A percentile compares a stretch with the other conserved stretches of the same genome.
phyloP scores from a whole-genome alignment of 2,329 filamentous ascomycete species.

The Pseudogymnoascus sp. region DNA sequence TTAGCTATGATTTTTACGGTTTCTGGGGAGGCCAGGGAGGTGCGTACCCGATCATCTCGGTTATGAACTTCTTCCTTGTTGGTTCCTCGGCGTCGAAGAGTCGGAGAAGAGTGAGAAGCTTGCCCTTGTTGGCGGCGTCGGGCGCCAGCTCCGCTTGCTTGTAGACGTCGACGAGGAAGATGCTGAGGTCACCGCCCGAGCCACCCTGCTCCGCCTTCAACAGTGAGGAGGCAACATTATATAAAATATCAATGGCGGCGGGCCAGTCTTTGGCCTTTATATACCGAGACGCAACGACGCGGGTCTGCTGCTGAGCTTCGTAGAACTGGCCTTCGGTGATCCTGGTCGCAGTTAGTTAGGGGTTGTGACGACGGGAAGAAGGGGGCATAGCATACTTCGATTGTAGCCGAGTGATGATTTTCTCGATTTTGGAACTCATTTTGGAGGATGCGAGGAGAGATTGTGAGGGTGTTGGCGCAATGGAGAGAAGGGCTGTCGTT shows the following conservation, averaged over 20 bases:
- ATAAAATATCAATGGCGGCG: conserved; percentile 80
- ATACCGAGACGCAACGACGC: conserved; percentile 89
- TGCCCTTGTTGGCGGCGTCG: conserved; percentile 65
- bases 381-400: conserved; percentile 49
- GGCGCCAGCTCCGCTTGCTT: conserved; percentile 74
- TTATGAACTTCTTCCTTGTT: conserved; percentile 85
- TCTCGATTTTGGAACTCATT: conserved; percentile 53
- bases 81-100: conserved; percentile 79
- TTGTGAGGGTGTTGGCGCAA: neutral
- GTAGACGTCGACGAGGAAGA: conserved; percentile 85
- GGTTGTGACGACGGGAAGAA: conserved; percentile 6
- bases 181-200: conserved; percentile 80
- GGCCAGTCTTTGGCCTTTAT: conserved; percentile 78
- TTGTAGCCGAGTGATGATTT: conserved; percentile 68
- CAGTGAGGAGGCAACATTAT: conserved; percentile 73
- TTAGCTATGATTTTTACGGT: conserved; percentile 9
- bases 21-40: neutral
- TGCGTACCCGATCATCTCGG: conserved; percentile 67
- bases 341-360: conserved; percentile 36
- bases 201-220: conserved; percentile 89
- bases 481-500: neutral
- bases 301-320: conserved; percentile 96
- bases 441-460: conserved; percentile 13
- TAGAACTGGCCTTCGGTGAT: conserved; percentile 91
- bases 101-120: conserved; percentile 68